Base-by-base conservation (phyloP, 73 alveolate genomes). In the Loxodes magnus region DNA sequence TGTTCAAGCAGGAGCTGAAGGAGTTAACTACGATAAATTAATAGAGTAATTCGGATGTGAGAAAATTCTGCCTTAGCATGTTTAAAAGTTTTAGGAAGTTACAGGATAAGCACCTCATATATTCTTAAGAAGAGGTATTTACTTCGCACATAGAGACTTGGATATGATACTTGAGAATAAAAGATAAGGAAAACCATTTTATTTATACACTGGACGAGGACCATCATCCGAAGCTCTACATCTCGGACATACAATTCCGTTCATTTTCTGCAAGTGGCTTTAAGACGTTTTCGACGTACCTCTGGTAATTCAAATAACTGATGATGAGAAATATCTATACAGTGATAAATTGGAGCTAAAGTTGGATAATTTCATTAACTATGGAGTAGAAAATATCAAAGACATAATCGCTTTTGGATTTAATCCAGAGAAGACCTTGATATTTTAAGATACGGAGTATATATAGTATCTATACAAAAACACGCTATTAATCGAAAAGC, bases 321-420 rank as follows among this genome's bases (percentile, higher is more conserved):
- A 95, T 48, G 99, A 95, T 55, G 99, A 95, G 73, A 95, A 95
- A 79, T 94, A 84, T 64, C 57, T 91, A 54, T 90, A 87, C 71
- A 74, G 67, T 71, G 79, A 76, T 10, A 51, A 72, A 46, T 77
- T 72, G 3, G 85, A 77, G 49, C 66, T 46, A 24, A 30, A 54
- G 53, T 73, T 71, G 19, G 87, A 87, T 64, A 79, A 79, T 61
- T 51, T 76, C 26, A 56, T 70, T 55, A 74, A 88, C 64, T 79
- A 67, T 83, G 98, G 94, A 35, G 64, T 60, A 34, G 93, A 84
- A 56, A 95, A 95, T 64, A 93, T 94, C 36, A 93, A 88, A 74
- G 99, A 95, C 74, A 93, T 95, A 48, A 95, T 95, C 35, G 97
- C 99, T 20, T 92, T 95, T 44, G 99, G 99, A 23, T 95, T 95